Conservation (phyloP, 1,284 basidiomycete genomes). For the Trichosporon sp. region DNA sequence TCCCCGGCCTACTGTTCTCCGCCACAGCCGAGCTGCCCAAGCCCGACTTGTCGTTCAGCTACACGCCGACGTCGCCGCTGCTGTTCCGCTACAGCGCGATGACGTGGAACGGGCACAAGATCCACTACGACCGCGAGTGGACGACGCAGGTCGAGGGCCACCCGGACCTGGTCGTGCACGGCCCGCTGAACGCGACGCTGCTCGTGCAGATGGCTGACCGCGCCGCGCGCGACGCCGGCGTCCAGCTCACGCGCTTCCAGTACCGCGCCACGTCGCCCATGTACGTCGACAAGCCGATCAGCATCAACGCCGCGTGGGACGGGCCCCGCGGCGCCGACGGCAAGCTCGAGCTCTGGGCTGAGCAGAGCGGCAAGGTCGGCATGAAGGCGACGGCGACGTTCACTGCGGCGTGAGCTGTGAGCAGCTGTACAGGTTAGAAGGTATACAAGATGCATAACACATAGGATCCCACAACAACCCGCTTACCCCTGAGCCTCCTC, state of each 20-base stretch:
- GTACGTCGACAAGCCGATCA: conserved; percentile 60
- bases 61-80: conserved; percentile 63
- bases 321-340: conserved; percentile 35
- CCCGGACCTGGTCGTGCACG: conserved; percentile 73
- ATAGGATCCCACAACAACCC: background rate
- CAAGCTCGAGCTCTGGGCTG: conserved; percentile 55
- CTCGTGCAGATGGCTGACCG: conserved; percentile 59
- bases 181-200: conserved; percentile 72
- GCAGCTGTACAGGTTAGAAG: background rate
- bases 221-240: conserved; percentile 15
- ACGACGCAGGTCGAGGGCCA: conserved; percentile 66
- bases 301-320: conserved; percentile 56
- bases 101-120: conserved; percentile 55
- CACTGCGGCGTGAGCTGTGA: background rate
- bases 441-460: background rate
- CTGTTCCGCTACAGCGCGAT: conserved; percentile 79
- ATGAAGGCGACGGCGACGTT: conserved; percentile 57
- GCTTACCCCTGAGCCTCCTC: conserved; percentile 55
- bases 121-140: conserved; percentile 54
- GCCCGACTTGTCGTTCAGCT: conserved; percentile 57
- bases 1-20: no score
- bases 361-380: conserved; percentile 60
- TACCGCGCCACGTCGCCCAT: conserved; percentile 72
- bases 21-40: conserved; percentile 33
- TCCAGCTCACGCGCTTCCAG: conserved; percentile 57